Evolutionary conservation across 331 rosid genomes (phyloP), one percentile per base, ranked within the genome.

Genomic region (Pyrus hybrid): DNA sequence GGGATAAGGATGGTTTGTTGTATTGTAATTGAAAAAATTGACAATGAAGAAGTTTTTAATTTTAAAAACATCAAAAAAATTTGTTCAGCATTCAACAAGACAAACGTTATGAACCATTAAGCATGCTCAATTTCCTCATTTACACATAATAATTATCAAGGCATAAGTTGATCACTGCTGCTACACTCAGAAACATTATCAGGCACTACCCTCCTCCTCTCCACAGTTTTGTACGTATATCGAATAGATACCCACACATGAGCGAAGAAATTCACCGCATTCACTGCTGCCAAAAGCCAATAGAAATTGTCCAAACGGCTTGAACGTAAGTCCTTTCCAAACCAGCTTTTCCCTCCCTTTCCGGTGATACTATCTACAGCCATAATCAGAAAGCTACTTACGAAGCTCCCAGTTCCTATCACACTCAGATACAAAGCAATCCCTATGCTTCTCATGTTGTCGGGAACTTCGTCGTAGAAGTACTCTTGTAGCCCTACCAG

Each of bases 381-480:
- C 6, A 25, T 82, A 41, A 92, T 90, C 25, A 92, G 23, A 35
- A 87, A 77, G 78, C 86, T 90, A 60, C 88, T 88, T 21, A 92
- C 61, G 81, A 92, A 92, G 75, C 72, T 88, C 63, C 90, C 92
- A 5, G 68, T 74, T 12, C 96, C 97, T 43, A 88, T 51, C 72
- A 86, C 91, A 69, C 93, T 86, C 16, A 88, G 80, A 71, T 80
- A 92, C 7, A 92, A 54, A 13, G 91, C 92, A 63, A 92, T 77
- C 22, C 97, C 97, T 6, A 90, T 7, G 80, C 97, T 92, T 58
- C 97, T 86, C 93, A 90, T 87, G 2, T 93, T 84, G 67, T 90
- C 93, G 12, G 96, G 96, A 58, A 92, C 97, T 76, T 92, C 89
- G 72, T 90, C 93, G 51, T 88, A 92, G 72, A 90, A 92, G 76